phyloP scores from a whole-genome alignment of 768 basidiomycete species.

The Mycena floridula region DNA sequence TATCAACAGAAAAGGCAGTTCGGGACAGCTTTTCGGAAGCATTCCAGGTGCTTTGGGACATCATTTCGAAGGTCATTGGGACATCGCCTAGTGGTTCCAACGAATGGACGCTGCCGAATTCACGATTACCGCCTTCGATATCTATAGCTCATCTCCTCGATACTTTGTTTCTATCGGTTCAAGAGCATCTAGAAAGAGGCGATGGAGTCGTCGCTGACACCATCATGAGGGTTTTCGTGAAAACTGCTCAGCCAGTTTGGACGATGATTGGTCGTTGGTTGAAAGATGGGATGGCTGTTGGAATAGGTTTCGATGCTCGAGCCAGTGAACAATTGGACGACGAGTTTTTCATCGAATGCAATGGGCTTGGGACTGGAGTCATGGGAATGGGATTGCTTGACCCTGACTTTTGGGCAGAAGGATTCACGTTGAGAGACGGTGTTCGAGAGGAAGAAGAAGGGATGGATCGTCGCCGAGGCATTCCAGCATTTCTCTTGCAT shows the following conservation, averaged over 20 bases:
- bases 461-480: slow-evolving; percentile 25
- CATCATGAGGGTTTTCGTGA: slow-evolving; percentile 57
- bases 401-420: slow-evolving; percentile 77
- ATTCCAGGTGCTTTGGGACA: slow-evolving; percentile 49
- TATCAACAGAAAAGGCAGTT: slow-evolving; percentile 55
- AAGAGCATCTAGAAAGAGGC: slow-evolving; percentile 53
- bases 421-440: slow-evolving; percentile 51
- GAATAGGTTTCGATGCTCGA: slow-evolving; percentile 25
- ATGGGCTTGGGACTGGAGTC: slow-evolving; percentile 44
- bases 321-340: slow-evolving; percentile 45
- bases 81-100: slow-evolving; percentile 15
- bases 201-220: slow-evolving; percentile 48
- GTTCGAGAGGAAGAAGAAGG: slow-evolving; percentile 12
- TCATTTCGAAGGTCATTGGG: slow-evolving; percentile 33
- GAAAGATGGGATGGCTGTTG: slow-evolving; percentile 60
- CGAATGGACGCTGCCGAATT: slow-evolving; percentile 1
- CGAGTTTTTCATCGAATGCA: slow-evolving; percentile 80
- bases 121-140: slow-evolving; percentile 35
- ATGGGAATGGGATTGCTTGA: slow-evolving; percentile 48
- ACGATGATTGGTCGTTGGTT: slow-evolving; percentile 67
- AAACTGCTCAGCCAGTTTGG: slow-evolving; percentile 69
- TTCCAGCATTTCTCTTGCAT: slow-evolving; percentile 59
- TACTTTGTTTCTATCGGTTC: slow-evolving; percentile 47
- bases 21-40: slow-evolving; percentile 50
- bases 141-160: slow-evolving; percentile 59